These are phyloP conservation scores for Hippophae tibetana DNA, from an alignment of 306 rosid species.

Conservation along the genomic window DNA sequence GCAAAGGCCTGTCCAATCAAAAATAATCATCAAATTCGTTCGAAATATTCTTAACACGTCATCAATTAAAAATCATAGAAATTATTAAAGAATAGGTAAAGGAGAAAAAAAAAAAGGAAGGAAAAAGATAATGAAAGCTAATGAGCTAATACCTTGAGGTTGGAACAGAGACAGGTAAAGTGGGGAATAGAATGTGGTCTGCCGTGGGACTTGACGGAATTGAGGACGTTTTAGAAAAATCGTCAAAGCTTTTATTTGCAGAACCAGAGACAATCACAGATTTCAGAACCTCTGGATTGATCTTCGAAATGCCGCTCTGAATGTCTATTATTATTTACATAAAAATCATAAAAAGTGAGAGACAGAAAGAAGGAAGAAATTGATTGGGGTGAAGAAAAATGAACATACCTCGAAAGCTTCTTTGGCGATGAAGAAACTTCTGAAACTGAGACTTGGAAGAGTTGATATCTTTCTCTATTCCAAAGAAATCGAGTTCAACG, in stretches of 20 bases:
- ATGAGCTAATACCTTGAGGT: conserved; percentile 4
- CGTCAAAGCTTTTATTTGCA: neutral
- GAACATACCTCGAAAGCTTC: conserved; percentile 31
- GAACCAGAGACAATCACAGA: conserved; percentile 23
- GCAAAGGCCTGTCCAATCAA: neutral
- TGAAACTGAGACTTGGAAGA: conserved; percentile 34
- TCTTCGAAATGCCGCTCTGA: conserved; percentile 31
- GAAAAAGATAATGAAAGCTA: too few relatives aligned
- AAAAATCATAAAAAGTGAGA: neutral
- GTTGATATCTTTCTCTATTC: conserved; percentile 13
- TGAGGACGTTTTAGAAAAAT: neutral
- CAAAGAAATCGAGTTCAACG: conserved; percentile 40
- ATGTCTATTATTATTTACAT: conserved; percentile 4
- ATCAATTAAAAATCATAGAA: neutral
- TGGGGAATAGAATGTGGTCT: conserved; percentile 10
- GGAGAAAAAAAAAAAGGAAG: neutral
- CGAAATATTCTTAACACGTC: neutral
- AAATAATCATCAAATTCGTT: neutral
- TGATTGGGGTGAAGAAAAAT: neutral
- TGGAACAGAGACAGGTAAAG: conserved; percentile 18
- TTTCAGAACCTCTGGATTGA: conserved; percentile 37
- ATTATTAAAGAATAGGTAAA: too few relatives aligned
- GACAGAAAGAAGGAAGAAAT: neutral
- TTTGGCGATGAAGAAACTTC: conserved; percentile 33
- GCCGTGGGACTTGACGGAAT: conserved; percentile 19